These are phyloP conservation scores for Hirschioporus abietinus DNA, from an alignment of 768 basidiomycete genomes.

Conservation along the genomic window DNA sequence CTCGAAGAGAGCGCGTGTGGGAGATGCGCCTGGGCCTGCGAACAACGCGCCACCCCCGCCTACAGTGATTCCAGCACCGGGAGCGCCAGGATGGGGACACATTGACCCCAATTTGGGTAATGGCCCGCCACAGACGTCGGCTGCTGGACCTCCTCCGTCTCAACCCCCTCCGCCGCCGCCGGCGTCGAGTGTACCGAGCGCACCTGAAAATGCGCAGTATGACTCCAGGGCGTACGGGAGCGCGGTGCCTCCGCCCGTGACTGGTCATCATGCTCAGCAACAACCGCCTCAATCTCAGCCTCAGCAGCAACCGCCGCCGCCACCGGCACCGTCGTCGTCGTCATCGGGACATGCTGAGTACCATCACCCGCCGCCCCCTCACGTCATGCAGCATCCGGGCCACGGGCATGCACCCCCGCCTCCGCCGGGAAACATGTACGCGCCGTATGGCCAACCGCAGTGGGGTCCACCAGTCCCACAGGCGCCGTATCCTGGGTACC, in stretches of 20 bases:
- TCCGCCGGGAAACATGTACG: slow-evolving; percentile 3
- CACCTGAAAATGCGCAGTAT: background rate
- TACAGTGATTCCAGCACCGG: background rate
- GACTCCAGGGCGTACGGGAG: background rate
- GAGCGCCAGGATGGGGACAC: background rate
- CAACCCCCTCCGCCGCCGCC: background rate
- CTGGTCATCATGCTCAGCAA: background rate
- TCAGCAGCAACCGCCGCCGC: slow-evolving; percentile 1
- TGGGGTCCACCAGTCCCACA: slow-evolving; percentile 7
- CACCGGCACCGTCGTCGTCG: background rate
- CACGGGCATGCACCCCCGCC: background rate
- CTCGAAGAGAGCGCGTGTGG: slow-evolving; percentile 14
- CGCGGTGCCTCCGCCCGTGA: too few relatives aligned
- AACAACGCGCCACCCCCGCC: slow-evolving; percentile 6
- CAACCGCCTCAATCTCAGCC: background rate
- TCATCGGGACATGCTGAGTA: background rate
- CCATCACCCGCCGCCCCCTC: slow-evolving; percentile 2
- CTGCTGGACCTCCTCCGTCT: background rate
- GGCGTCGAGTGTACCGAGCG: background rate
- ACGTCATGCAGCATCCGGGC: background rate
- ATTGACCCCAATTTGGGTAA: slow-evolving; percentile 2
- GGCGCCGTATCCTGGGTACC: slow-evolving; percentile 2
- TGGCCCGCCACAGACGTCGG: background rate
- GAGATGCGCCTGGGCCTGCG: slow-evolving; percentile 6
- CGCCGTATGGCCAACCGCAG: slow-evolving; percentile 3